Evolutionary conservation across 768 basidiomycete genomes (phyloP).

Genomic region (Porphyrellus cyaneotinctus): DNA sequence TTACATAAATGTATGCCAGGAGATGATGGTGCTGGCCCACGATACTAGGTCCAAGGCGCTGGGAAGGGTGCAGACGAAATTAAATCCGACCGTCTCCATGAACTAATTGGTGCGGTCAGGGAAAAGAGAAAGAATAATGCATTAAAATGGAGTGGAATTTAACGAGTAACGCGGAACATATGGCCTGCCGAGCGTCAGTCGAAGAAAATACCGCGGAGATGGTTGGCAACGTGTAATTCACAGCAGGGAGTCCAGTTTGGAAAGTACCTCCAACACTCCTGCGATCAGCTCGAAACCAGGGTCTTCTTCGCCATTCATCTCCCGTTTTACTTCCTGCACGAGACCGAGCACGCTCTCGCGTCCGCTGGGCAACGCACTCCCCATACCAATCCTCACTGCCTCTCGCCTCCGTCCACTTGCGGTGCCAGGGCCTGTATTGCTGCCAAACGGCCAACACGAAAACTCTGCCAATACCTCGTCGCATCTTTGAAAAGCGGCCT

Average conservation of each 20-base stretch:
- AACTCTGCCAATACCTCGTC: conserved; percentile 95
- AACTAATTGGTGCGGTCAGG: not conserved
- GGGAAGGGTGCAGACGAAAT: too few species aligned
- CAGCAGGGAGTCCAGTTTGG: conserved; percentile 75
- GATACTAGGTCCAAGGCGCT: too few species aligned
- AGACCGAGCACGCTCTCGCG: conserved; percentile 71
- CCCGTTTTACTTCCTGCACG: conserved; percentile 68
- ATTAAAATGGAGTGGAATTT: conserved; percentile 10
- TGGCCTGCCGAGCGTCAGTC: not conserved
- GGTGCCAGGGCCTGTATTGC: conserved; percentile 31
- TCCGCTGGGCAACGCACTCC: conserved; percentile 47
- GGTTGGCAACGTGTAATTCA: conserved; percentile 15
- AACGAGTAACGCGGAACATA: conserved; percentile 8
- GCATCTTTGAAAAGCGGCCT: conserved; percentile 88
- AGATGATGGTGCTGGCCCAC: too few species aligned
- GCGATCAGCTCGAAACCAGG: conserved; percentile 86
- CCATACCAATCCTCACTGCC: conserved; percentile 50
- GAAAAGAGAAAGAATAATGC: not conserved
- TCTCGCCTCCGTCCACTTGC: conserved; percentile 40
- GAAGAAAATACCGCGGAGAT: not conserved
- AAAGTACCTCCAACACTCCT: conserved; percentile 89
- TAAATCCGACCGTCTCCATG: too few species aligned
- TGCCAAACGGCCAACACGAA: conserved; percentile 82
- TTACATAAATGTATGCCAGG: too few species aligned
- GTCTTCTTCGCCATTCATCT: conserved; percentile 73